Conservation (phyloP, 2,329 filamentous ascomycete genomes). For the Penicillium sclerotiorum region DNA sequence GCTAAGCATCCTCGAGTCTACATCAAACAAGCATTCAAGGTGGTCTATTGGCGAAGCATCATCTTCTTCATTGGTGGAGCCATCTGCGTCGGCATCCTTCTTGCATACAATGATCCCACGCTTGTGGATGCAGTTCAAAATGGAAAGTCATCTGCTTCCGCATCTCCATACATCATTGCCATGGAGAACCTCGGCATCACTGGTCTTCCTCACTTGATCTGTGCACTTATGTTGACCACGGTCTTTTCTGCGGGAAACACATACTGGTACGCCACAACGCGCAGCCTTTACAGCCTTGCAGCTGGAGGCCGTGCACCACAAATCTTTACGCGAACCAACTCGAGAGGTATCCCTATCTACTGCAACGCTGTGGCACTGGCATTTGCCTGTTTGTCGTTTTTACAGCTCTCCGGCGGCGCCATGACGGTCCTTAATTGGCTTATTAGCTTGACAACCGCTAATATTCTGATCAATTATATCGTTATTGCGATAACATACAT, state of each 20-base stretch:
- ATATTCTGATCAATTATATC: slow-evolving; percentile 60
- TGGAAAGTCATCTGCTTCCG: slow-evolving; percentile 33
- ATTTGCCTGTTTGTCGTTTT: slow-evolving; percentile 53
- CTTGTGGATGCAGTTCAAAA: slow-evolving; percentile 16
- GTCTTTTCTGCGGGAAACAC: slow-evolving; percentile 62
- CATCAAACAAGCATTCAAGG: slow-evolving; percentile 73
- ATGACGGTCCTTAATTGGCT: too few relatives aligned
- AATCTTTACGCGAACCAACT: slow-evolving; percentile 61
- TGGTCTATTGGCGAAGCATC: slow-evolving; percentile 75
- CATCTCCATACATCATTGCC: slow-evolving; percentile 66
- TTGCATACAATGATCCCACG: slow-evolving; percentile 63
- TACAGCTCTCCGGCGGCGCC: too few relatives aligned
- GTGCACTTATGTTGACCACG: slow-evolving; percentile 54
- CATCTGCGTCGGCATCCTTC: slow-evolving; percentile 68
- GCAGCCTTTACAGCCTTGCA: slow-evolving; percentile 56
- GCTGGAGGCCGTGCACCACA: slow-evolving; percentile 57
- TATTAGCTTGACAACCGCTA: slow-evolving; percentile 28
- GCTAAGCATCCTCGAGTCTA: slow-evolving; percentile 67
- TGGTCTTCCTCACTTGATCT: slow-evolving; percentile 61
- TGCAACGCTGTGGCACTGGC: slow-evolving; percentile 58
- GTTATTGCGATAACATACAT: slow-evolving; percentile 63
- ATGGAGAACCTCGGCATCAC: slow-evolving; percentile 59
- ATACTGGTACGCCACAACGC: slow-evolving; percentile 57
- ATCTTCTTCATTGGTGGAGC: slow-evolving; percentile 74
- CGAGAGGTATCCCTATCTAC: slow-evolving; percentile 63